Evolutionary conservation across 148 eudicot genomes (phyloP).

Genomic region (Selenicereus undatus): DNA sequence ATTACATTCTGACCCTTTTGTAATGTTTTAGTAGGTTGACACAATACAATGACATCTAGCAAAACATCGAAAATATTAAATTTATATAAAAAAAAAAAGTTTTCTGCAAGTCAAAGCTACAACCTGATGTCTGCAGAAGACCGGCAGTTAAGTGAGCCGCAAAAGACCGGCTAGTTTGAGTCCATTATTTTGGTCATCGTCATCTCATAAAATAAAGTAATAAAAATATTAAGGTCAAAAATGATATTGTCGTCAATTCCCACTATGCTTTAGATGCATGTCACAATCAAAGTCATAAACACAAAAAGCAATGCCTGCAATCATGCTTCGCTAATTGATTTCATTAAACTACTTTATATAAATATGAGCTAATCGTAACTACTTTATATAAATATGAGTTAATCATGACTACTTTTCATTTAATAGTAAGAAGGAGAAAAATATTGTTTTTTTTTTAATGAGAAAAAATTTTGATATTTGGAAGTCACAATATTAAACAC

Average conservation of each 20-base stretch:
- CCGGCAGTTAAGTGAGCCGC: background rate
- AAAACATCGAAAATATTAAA: no score
- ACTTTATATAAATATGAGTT: conserved; percentile 1
- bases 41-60: no score
- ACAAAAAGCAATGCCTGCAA: conserved; percentile 14
- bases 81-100: no score
- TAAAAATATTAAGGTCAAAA: conserved; percentile 9
- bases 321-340: conserved; percentile 22
- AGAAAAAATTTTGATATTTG: no score
- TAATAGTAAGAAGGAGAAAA: background rate
- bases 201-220: background rate
- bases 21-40: no score
- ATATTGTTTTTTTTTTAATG: background rate
- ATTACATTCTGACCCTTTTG: no score
- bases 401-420: conserved; percentile 12
- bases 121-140: background rate
- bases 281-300: background rate
- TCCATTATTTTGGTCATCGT: background rate
- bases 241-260: conserved; percentile 4
- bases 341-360: background rate
- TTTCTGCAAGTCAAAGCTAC: background rate
- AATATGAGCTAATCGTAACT: conserved; percentile 14
- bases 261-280: conserved; percentile 15
- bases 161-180: background rate
- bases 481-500: no score